Conservation (phyloP, 2,329 filamentous ascomycete genomes). For the Sporothrix curviconia region DNA sequence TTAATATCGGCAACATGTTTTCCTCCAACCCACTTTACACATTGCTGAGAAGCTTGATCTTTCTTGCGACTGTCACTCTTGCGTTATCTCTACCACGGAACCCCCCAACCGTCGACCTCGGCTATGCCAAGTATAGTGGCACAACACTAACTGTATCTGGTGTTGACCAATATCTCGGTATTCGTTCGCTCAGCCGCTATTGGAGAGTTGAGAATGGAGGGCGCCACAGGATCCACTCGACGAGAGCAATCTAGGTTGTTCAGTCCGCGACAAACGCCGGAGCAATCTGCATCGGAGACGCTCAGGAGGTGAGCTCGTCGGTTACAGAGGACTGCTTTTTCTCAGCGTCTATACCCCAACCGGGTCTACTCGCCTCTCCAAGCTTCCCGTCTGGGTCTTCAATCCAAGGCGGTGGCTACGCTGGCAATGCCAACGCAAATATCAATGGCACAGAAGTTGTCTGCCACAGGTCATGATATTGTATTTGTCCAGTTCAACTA, state of each 20-base stretch:
- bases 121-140: not conserved
- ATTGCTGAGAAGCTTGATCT: not conserved
- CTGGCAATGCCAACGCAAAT: constrained; percentile 39
- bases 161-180: not conserved
- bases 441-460: constrained; percentile 44
- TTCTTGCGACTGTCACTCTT: not conserved
- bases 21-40: not conserved
- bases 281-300: not conserved
- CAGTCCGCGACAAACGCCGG: constrained; percentile 25
- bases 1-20: too few species aligned
- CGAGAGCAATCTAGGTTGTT: not conserved
- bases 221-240: not conserved
- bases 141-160: not conserved
- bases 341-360: constrained; percentile 34
- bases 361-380: constrained; percentile 33
- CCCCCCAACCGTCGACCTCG: not conserved
- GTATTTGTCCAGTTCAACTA: constrained; percentile 56
- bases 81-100: not conserved
- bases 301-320: too few species aligned
- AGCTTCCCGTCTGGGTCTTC: constrained; percentile 48
- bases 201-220: not conserved
- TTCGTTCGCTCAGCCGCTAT: not conserved
- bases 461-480: constrained; percentile 30
- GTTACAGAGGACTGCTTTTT: not conserved
- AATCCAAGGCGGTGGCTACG: constrained; percentile 44